A percentile compares a stretch with the other conserved stretches of the same genome.
phyloP scores from a whole-genome alignment of 129 eudicot species.

The Flaveria trinervia region DNA sequence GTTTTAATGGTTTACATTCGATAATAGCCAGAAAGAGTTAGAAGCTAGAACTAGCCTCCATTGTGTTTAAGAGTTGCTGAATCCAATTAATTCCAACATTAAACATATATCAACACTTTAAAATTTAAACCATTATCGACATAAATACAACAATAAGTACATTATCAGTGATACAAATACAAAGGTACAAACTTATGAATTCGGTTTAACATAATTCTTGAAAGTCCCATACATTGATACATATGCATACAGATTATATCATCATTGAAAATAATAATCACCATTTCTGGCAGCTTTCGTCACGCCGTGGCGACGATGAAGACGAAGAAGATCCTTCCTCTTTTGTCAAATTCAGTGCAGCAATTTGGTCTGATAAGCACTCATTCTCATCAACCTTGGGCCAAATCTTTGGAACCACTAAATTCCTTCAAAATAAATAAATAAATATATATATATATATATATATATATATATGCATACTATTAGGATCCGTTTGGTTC shows the following conservation, averaged over 20 bases:
- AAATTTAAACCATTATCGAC: neutral
- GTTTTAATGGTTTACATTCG: too few relatives aligned
- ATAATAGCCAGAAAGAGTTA: too few relatives aligned
- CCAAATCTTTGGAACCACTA: constrained; percentile 30
- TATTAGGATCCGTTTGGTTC: too few relatives aligned
- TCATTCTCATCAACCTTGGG: constrained; percentile 4
- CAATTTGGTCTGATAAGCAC: constrained; percentile 6
- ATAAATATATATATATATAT: too few relatives aligned
- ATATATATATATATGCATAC: neutral
- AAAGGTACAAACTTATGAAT: neutral
- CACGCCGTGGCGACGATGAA: neutral
- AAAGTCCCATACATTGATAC: neutral
- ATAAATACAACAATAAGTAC: neutral
- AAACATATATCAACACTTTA: too few relatives aligned
- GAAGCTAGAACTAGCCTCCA: too few relatives aligned
- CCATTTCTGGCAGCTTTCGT: neutral
- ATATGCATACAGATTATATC: neutral
- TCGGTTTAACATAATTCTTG: neutral
- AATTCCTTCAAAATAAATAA: constrained; percentile 11
- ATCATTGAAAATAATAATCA: neutral
- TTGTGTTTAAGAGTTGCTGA: too few relatives aligned
- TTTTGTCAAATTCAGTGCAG: constrained; percentile 18
- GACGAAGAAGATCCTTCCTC: constrained; percentile 19
- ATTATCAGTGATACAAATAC: neutral
- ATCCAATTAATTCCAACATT: too few relatives aligned